Percentiles rank a stretch among this genome's conserved stretches.
Conservation (phyloP, 257 asterid genomes). For the Verbena officinalis region DNA sequence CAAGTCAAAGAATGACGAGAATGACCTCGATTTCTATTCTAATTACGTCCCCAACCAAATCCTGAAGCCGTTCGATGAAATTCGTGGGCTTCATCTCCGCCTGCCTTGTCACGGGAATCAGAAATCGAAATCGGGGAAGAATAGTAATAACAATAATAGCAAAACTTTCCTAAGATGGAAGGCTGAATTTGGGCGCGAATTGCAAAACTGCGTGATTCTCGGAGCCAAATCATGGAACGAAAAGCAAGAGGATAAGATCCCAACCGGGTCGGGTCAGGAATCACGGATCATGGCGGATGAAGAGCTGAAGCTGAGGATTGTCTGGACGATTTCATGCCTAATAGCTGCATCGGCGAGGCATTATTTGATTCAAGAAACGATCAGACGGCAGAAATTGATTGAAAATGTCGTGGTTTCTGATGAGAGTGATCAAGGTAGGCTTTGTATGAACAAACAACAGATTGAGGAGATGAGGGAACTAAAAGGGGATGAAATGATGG, state of each 20-base stretch:
- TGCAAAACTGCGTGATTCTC: slow-evolving; percentile 60
- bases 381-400: slow-evolving; percentile 33
- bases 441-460: slow-evolving; percentile 53
- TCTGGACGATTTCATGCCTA: slow-evolving; percentile 71
- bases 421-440: slow-evolving; percentile 57
- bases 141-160: slow-evolving; percentile 3
- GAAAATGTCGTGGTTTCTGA: slow-evolving; percentile 53
- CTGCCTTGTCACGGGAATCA: slow-evolving; percentile 40
- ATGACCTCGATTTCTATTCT: slow-evolving; percentile 38
- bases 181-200: slow-evolving; percentile 69
- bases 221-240: slow-evolving; percentile 54
- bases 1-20: slow-evolving; percentile 38
- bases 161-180: slow-evolving; percentile 61
- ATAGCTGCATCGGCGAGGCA: slow-evolving; percentile 76
- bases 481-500: slow-evolving; percentile 20
- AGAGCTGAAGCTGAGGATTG: slow-evolving; percentile 60
- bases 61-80: slow-evolving; percentile 43
- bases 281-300: slow-evolving; percentile 43
- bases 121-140: slow-evolving; percentile 14
- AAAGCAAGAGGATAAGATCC: not conserved
- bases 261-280: slow-evolving; percentile 1
- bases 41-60: slow-evolving; percentile 38
- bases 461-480: slow-evolving; percentile 47
- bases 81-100: slow-evolving; percentile 47
- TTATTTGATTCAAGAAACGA: slow-evolving; percentile 43